phyloP scores from a whole-genome alignment of 2,329 filamentous ascomycete genomes.

The Mycocentrospora acerina region DNA sequence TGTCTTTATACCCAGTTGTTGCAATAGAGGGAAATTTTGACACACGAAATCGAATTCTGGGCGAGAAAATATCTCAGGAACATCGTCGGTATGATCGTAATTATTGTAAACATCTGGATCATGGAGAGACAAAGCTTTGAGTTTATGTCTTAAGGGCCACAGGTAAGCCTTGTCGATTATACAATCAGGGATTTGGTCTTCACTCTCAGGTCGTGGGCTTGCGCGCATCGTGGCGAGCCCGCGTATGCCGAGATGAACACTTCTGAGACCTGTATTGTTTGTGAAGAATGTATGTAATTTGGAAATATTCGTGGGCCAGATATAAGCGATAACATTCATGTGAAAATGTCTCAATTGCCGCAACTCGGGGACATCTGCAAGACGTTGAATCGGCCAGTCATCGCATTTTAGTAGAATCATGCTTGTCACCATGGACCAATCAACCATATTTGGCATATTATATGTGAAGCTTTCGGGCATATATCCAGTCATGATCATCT shows the following conservation, averaged over 20 bases:
- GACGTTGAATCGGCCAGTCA: neutral
- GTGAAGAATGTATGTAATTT: neutral
- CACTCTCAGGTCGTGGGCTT: too few species aligned
- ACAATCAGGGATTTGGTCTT: neutral
- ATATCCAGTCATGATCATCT: constrained; percentile 1
- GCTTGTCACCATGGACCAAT: constrained; percentile 4
- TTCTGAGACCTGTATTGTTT: neutral
- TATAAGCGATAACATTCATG: neutral
- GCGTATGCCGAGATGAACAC: neutral
- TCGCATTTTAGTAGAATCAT: constrained; percentile 1
- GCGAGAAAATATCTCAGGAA: neutral
- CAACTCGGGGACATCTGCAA: neutral
- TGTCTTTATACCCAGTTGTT: constrained; percentile 2
- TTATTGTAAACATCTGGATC: neutral
- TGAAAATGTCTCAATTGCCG: constrained; percentile 1
- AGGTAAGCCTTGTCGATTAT: neutral
- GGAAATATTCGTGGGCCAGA: neutral
- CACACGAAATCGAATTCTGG: neutral
- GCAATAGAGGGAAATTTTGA: neutral
- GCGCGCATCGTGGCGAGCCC: neutral
- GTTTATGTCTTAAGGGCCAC: neutral
- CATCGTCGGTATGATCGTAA: too few species aligned
- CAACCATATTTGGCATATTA: constrained; percentile 1
- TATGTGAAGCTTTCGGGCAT: constrained; percentile 1
- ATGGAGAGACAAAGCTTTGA: neutral